A percentile compares a stretch with the other conserved stretches of the same genome.
These are phyloP conservation scores for Calamus simplicifolius DNA, from an alignment of 176 grass and related monocot genomes.

Conservation along the genomic window DNA sequence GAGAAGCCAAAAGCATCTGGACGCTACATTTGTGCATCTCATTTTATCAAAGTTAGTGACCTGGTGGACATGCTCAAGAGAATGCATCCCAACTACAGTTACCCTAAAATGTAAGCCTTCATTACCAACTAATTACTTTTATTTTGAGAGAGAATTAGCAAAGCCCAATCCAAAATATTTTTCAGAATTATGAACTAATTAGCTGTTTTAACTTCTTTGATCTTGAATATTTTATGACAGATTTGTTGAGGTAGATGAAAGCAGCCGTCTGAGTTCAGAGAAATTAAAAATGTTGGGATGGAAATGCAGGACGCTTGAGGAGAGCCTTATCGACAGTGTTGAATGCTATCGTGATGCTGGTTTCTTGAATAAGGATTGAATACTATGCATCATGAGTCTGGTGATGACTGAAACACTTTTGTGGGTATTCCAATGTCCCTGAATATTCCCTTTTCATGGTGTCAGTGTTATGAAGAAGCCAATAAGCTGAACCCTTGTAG, in stretches of 20 bases:
- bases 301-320: conserved; percentile 46
- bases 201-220: background rate
- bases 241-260: conserved; percentile 27
- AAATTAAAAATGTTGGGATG: conserved; percentile 47
- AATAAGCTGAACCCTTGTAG: no score
- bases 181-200: no score
- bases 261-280: conserved; percentile 19
- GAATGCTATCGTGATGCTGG: conserved; percentile 30
- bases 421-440: no score
- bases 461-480: no score
- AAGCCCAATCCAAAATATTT: no score
- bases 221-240: conserved; percentile 22
- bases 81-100: conserved; percentile 33
- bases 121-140: background rate
- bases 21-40: conserved; percentile 39
- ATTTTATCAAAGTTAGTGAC: conserved; percentile 20
- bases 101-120: conserved; percentile 34
- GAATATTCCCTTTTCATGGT: no score
- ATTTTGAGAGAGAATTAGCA: no score
- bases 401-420: no score
- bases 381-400: background rate
- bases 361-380: conserved; percentile 20
- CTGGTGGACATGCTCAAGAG: conserved; percentile 21
- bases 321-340: conserved; percentile 40
- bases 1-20: conserved; percentile 40